Evolutionary conservation across 208 protist genomes (phyloP), one percentile per base, ranked within the genome.

Genomic region (Trypanosoma vivax): DNA sequence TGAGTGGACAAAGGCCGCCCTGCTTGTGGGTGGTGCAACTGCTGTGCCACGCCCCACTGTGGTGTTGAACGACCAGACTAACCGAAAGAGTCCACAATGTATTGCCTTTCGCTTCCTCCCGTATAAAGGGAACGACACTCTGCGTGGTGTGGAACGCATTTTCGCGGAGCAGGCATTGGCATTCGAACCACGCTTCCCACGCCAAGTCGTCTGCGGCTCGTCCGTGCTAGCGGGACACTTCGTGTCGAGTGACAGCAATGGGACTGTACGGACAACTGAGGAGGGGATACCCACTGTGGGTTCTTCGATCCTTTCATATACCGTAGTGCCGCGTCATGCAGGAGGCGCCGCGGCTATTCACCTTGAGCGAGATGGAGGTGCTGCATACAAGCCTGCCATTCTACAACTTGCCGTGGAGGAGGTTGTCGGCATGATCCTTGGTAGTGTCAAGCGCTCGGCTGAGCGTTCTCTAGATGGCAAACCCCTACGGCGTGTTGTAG

Each of bases 41-140:
- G 10, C 56, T 7, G 27, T 53, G 2, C 4, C 51, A 30, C 48
- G 42, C 25, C 38, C 39, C n/a, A 66, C 87, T 34, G 74, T 96
- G 13, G 79, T 98, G 24, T 61, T 97, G 11, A 97, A 97, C 58
- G 93, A 97, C 47, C 88, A 97, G 61, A 70, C 84, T 13, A 93
- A 94, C 38, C 81, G 95, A 9, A 97, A 97, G 51, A 96, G 88
- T 33, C 58, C 74, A 9, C 70, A 74, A n/a, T 90, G 78, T 39
- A 55, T 97, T 11, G 89, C 84, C 7, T 95, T 96, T 65, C 74
- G 88, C 30, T 82, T 75, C 54, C 56, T 87, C 28, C 40, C 38
- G 1, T 38, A 49, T 13, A 23, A 45, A 6, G 50, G 47, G 11
- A 49, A 33, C 19, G 42, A 60, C 24, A 33, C 42, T 0, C 30